Evolutionary conservation across 352 stramenopile species (phyloP), one percentile per base, ranked within the genome.

Genomic region (Globisporangium okanoganense): DNA sequence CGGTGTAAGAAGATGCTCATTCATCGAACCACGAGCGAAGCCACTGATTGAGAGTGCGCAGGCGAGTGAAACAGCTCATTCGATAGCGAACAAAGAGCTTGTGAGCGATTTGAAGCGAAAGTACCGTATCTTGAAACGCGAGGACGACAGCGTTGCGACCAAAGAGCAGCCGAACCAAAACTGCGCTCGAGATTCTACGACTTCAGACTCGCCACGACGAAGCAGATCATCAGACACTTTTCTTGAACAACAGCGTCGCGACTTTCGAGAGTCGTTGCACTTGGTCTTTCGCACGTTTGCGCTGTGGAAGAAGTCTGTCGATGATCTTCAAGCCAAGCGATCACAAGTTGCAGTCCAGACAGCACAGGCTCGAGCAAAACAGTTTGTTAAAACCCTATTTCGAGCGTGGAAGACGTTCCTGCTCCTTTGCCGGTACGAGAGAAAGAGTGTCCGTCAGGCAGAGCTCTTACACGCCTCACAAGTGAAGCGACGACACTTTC

Each of bases 231-330:
- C 48, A 24, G 8, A 18, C n/a, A 3, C 25, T 14, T 25, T 25
- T 48, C 31, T 10, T 13, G 31, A 36, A 27, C 38, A 16, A 6
- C 24, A 36, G 33, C 59, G 59, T 8, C 59, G 59, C 5, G 41
- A 44, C 16, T 65, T 60, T 20, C 25, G 59, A 41, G 51, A 53
- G 20, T 59, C 41, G 16, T 45, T 65, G 31, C 52, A 65, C 41
- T 31, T 65, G 24, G 16, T 60, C 16, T 65, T 60, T 48, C 59
- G 51, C 6, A 51, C 59, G 12, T 60, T 65, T 35, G 13, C 31
- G 18, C 51, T 38, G 2, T 65, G 59, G 59, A 65, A 60, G 31
- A 16, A 20, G 20, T 29, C 51, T 22, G 41, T 60, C 16, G 51
- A 55, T 4, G 43, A 35, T 16, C 29, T 56, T 40, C 24, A 29